Evolutionary conservation across 371 early-diverging fungal genomes (phyloP).

Genomic region (Actinomucor elegans): DNA sequence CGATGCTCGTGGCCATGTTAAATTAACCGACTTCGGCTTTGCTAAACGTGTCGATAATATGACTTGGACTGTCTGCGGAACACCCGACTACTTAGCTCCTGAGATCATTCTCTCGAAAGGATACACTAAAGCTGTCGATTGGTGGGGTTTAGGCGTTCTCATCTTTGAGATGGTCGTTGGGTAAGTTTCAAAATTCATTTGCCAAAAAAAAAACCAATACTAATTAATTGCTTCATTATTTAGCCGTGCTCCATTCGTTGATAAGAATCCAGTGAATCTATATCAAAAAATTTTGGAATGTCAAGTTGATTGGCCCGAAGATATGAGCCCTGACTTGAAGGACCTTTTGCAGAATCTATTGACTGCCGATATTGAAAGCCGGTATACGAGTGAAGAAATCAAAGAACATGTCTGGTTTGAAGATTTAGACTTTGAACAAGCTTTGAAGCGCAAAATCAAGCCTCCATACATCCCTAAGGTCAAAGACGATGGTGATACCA

Average conservation of each 20-base stretch:
- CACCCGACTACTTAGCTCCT: slow-evolving; percentile 96
- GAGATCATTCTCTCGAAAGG: slow-evolving; percentile 97
- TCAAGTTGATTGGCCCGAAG: slow-evolving; percentile 74
- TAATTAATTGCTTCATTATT: slow-evolving; percentile 23
- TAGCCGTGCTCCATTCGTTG: slow-evolving; percentile 86
- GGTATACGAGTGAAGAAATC: slow-evolving; percentile 89
- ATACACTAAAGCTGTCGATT: slow-evolving; percentile 97
- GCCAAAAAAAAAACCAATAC: slow-evolving; percentile 24
- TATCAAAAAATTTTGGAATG: slow-evolving; percentile 80
- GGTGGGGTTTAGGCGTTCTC: slow-evolving; percentile 97
- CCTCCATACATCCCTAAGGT: slow-evolving; percentile 92
- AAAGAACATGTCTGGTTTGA: slow-evolving; percentile 95
- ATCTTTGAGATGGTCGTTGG: slow-evolving; percentile 96
- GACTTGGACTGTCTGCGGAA: slow-evolving; percentile 98
- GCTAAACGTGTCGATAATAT: slow-evolving; percentile 91
- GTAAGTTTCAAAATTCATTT: slow-evolving; percentile 26
- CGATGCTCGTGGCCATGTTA: slow-evolving; percentile 91
- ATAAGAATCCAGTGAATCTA: slow-evolving; percentile 86
- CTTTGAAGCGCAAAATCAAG: slow-evolving; percentile 69
- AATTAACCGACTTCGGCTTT: slow-evolving; percentile 99
- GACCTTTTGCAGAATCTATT: slow-evolving; percentile 88
- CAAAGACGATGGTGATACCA: slow-evolving; percentile 84
- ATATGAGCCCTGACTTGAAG: slow-evolving; percentile 85
- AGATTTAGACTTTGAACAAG: slow-evolving; percentile 87
- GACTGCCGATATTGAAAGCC: slow-evolving; percentile 81